Conservation (phyloP, 176 grass and related monocot genomes). For the Tillandsia fasciculata region DNA sequence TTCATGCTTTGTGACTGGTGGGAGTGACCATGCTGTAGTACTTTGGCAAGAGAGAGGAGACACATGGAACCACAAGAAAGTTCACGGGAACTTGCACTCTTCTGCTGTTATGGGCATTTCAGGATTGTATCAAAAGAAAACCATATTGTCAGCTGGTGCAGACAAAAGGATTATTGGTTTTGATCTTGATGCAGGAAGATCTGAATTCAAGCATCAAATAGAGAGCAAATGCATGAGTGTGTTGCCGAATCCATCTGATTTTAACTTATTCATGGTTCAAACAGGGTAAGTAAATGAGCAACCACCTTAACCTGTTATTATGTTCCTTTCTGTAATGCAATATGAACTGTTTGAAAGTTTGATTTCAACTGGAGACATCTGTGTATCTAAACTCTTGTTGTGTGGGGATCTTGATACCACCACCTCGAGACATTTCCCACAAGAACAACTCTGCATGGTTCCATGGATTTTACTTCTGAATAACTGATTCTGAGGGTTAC, state of each 20-base stretch:
- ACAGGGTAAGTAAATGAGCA: constrained; percentile 57
- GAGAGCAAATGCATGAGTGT: constrained; percentile 97
- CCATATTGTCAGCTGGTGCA: constrained; percentile 67
- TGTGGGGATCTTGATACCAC: too few species aligned
- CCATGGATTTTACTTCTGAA: too few species aligned
- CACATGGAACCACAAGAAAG: constrained; percentile 64
- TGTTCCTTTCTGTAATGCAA: background rate
- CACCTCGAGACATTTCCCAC: too few species aligned
- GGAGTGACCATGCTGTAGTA: constrained; percentile 79
- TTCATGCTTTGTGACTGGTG: constrained; percentile 57
- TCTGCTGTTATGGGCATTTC: constrained; percentile 82
- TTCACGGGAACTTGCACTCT: constrained; percentile 64
- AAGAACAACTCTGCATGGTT: too few species aligned
- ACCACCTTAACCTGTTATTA: background rate
- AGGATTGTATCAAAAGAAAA: constrained; percentile 74
- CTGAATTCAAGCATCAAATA: constrained; percentile 70
- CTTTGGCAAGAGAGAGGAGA: constrained; percentile 68
- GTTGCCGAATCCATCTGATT: constrained; percentile 69
- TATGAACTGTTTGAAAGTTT: too few species aligned
- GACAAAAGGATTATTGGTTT: constrained; percentile 89
- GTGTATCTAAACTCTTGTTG: too few species aligned
- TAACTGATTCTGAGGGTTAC: too few species aligned
- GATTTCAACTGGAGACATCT: too few species aligned
- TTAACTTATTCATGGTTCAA: constrained; percentile 95
- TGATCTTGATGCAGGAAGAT: constrained; percentile 59